Conservation (phyloP, 768 basidiomycete species). For the Dentipellis sp. region DNA sequence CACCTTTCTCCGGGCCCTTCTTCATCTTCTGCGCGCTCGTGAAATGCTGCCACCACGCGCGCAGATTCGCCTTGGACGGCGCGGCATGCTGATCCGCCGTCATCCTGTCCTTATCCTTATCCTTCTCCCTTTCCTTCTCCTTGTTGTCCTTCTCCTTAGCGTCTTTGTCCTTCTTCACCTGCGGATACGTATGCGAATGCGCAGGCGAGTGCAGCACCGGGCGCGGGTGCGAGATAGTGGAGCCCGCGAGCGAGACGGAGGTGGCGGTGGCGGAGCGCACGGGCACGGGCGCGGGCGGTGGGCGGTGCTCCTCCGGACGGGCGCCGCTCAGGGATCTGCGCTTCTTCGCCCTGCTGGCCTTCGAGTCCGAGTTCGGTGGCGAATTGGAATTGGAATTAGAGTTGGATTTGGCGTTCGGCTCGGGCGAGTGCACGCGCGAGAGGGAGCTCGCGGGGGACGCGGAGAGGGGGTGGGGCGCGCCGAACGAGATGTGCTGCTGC, state of each 20-base stretch:
- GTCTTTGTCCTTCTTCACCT: too few relatives aligned
- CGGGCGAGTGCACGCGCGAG: too few relatives aligned
- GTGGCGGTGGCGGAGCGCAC: not conserved
- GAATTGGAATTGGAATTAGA: too few relatives aligned
- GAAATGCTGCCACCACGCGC: conserved; percentile 80
- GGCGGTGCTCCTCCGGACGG: too few relatives aligned
- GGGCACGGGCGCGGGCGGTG: not conserved
- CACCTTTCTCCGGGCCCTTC: conserved; percentile 37
- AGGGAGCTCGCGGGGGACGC: not conserved
- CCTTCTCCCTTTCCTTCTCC: too few relatives aligned
- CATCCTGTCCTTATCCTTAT: too few relatives aligned
- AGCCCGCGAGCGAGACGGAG: not conserved
- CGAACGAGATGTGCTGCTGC: not conserved
- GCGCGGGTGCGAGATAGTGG: not conserved
- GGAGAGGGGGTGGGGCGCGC: not conserved
- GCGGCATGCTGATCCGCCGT: too few relatives aligned
- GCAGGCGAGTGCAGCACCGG: not conserved
- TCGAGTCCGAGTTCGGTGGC: too few relatives aligned
- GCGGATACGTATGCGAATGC: too few relatives aligned
- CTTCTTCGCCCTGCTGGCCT: too few relatives aligned
- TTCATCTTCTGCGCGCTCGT: conserved; percentile 52
- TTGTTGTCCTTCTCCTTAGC: too few relatives aligned
- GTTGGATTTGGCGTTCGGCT: not conserved
- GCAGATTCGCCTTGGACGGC: conserved; percentile 28
- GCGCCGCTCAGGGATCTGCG: not conserved